Conservation (phyloP, 2,329 filamentous ascomycete species). For the Biscogniauxia marginata region DNA sequence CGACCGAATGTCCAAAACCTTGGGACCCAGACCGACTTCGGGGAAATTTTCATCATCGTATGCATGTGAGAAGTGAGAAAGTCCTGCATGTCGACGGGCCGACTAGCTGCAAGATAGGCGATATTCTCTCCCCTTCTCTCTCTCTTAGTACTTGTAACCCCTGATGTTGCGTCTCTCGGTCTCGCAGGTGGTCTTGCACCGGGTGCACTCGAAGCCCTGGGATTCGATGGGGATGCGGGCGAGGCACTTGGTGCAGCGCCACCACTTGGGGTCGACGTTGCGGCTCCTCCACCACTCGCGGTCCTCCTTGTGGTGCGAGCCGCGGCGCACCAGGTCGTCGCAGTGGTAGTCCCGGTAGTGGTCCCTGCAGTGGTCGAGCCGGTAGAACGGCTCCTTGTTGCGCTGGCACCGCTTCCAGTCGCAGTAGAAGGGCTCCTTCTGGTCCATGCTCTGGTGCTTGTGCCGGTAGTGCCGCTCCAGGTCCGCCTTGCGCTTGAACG, state of each 20-base stretch:
- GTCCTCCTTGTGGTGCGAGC: constrained; percentile 24
- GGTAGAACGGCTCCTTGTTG: constrained; percentile 45
- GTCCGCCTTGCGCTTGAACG: constrained; percentile 54
- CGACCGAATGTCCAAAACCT: too few species aligned
- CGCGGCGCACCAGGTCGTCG: constrained; percentile 41
- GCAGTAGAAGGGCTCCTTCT: constrained; percentile 47
- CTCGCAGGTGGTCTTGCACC: constrained; percentile 49
- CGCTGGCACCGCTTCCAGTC: constrained; percentile 52
- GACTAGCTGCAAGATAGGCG: background rate
- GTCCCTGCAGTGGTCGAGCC: constrained; percentile 57
- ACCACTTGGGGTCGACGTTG: constrained; percentile 44
- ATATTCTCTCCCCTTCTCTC: background rate
- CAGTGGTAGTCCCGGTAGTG: constrained; percentile 56
- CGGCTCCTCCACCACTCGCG: constrained; percentile 41
- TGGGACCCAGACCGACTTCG: too few species aligned
- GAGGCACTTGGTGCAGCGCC: constrained; percentile 55
- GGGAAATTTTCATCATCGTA: too few species aligned
- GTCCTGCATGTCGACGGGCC: too few species aligned
- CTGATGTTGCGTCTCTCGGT: constrained; percentile 33
- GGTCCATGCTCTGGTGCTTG: constrained; percentile 42
- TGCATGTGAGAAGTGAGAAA: too few species aligned
- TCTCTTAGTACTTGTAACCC: constrained; percentile 13
- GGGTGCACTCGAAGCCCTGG: constrained; percentile 44
- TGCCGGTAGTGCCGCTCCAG: constrained; percentile 53
- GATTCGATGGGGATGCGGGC: constrained; percentile 41